phyloP scores from a whole-genome alignment of 1,284 basidiomycete species.

The Peniophora sp. region DNA sequence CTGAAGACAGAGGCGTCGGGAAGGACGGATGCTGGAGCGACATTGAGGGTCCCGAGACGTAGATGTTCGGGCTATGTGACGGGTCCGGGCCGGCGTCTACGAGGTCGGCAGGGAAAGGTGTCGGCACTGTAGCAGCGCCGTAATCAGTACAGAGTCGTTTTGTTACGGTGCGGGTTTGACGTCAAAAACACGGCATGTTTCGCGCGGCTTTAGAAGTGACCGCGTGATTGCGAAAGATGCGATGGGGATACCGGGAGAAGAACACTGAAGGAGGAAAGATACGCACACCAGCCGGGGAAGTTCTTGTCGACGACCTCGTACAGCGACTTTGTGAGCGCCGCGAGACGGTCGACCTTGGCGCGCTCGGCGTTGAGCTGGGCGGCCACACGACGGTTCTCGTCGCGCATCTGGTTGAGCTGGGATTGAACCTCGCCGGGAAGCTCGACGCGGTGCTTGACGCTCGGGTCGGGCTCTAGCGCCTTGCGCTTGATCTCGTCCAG shows the following conservation, averaged over 20 bases:
- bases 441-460: slow-evolving; percentile 60
- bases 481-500: slow-evolving; percentile 84
- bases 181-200: no score
- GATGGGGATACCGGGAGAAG: slow-evolving; percentile 4
- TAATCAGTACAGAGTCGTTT: not conserved
- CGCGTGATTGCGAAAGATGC: not conserved
- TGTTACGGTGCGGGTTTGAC: no score
- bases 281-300: slow-evolving; percentile 44
- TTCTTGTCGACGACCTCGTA: slow-evolving; percentile 51
- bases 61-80: slow-evolving; percentile 51
- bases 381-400: slow-evolving; percentile 56
- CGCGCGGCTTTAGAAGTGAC: no score
- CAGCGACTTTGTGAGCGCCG: slow-evolving; percentile 33
- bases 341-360: slow-evolving; percentile 29
- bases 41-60: slow-evolving; percentile 55
- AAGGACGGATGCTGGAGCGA: slow-evolving; percentile 21
- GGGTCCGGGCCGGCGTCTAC: slow-evolving; percentile 30
- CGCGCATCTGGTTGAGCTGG: slow-evolving; percentile 58
- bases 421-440: slow-evolving; percentile 72
- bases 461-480: slow-evolving; percentile 68
- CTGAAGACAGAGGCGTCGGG: slow-evolving; percentile 14
- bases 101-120: slow-evolving; percentile 54
- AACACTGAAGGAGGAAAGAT: not conserved
- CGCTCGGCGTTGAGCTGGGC: slow-evolving; percentile 45
- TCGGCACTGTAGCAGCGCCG: slow-evolving; percentile 35